Percentiles rank a stretch among this genome's conserved stretches.
Conservation (phyloP, 805 yeast genomes). For the Cyberlindnera mycetangii region DNA sequence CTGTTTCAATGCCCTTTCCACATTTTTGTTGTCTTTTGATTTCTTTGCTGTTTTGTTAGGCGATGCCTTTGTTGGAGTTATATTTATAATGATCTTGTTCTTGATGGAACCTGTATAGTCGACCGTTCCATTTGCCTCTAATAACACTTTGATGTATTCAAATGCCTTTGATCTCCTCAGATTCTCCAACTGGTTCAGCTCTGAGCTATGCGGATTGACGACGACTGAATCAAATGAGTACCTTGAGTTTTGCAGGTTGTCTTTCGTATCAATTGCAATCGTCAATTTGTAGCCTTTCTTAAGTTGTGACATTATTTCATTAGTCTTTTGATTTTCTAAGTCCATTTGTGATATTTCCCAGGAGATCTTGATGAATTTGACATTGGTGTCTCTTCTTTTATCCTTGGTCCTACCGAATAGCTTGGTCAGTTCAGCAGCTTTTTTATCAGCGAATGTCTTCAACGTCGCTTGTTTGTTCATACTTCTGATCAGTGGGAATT, state of each 20-base stretch:
- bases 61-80: constrained; percentile 26
- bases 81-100: constrained; percentile 25
- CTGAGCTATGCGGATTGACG: constrained; percentile 4
- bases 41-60: constrained; percentile 16
- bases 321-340: constrained; percentile 47
- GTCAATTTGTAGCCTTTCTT: constrained; percentile 38
- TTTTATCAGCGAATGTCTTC: constrained; percentile 28
- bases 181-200: constrained; percentile 32
- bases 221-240: constrained; percentile 21
- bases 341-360: constrained; percentile 59
- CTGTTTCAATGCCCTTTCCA: constrained; percentile 26
- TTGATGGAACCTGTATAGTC: constrained; percentile 30
- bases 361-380: constrained; percentile 48
- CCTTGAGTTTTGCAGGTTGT: constrained; percentile 20
- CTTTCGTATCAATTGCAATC: constrained; percentile 40
- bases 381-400: constrained; percentile 30
- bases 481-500: constrained; percentile 16
- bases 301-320: constrained; percentile 45
- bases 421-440: constrained; percentile 20
- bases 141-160: constrained; percentile 27
- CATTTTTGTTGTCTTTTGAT: constrained; percentile 17
- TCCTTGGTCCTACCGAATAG: constrained; percentile 27
- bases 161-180: constrained; percentile 34
- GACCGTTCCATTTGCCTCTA: constrained; percentile 27
- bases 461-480: constrained; percentile 24